Conservation (phyloP, 768 basidiomycete genomes). For the Mycena kentingensis region DNA sequence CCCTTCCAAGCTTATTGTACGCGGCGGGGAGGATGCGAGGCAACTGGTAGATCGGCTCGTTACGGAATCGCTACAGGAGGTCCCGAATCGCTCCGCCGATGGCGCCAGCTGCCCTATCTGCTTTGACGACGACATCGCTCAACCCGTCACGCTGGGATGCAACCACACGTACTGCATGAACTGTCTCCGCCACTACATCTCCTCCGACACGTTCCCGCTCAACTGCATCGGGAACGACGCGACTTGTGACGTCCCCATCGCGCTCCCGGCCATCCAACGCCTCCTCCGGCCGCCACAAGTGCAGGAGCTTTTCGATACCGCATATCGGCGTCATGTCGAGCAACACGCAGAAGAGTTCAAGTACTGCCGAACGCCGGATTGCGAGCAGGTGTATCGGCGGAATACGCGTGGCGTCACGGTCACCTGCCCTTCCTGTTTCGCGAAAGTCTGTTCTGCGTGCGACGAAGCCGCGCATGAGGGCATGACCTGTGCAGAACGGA, state of each 20-base stretch:
- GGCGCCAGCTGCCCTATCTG: conserved; percentile 41
- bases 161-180: conserved; percentile 32
- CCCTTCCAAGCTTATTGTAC: conserved; percentile 47
- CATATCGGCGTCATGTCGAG: conserved; percentile 20
- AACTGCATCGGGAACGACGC: conserved; percentile 22
- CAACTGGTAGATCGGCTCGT: conserved; percentile 48
- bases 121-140: conserved; percentile 33
- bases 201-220: conserved; percentile 22
- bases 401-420: conserved; percentile 25
- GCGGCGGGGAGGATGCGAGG: conserved; percentile 58
- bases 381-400: conserved; percentile 19
- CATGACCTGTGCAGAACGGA: conserved; percentile 48
- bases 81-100: conserved; percentile 1
- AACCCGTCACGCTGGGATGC: conserved; percentile 29
- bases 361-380: conserved; percentile 25
- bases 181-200: conserved; percentile 32
- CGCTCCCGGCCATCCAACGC: conserved; percentile 17
- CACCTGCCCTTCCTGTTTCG: conserved; percentile 57
- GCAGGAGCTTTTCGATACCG: conserved; percentile 17
- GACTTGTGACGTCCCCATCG: conserved; percentile 18
- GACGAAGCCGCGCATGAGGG: conserved; percentile 52
- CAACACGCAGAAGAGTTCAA: conserved; percentile 21
- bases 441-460: conserved; percentile 50
- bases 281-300: conserved; percentile 13
- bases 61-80: conserved; percentile 38